phyloP scores from a whole-genome alignment of 768 basidiomycete species.

The Epithele typhae region DNA sequence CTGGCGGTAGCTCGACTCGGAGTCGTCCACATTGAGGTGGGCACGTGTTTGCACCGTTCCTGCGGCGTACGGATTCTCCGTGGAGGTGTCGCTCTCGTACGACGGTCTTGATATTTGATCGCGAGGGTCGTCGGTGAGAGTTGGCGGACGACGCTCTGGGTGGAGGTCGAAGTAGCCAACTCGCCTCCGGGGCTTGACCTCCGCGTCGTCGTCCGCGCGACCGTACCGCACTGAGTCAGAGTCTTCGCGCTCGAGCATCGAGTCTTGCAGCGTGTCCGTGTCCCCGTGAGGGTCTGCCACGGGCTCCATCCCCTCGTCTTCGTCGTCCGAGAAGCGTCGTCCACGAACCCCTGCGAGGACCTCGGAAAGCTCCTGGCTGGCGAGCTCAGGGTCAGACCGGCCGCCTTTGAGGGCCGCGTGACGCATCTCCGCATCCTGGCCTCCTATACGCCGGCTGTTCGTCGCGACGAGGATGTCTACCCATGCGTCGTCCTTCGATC shows the following conservation, averaged over 20 bases:
- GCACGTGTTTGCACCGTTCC: constrained; percentile 1
- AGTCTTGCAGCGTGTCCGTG: constrained; percentile 17
- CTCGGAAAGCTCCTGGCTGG: constrained; percentile 68
- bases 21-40: background rate
- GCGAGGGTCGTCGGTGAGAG: constrained; percentile 20
- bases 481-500: constrained; percentile 72
- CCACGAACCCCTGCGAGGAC: constrained; percentile 56
- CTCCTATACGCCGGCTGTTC: constrained; percentile 45
- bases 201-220: constrained; percentile 4
- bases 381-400: constrained; percentile 63
- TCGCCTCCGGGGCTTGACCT: background rate
- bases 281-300: constrained; percentile 18
- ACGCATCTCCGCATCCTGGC: constrained; percentile 47
- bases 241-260: constrained; percentile 12
- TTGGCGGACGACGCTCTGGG: constrained; percentile 56
- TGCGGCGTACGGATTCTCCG: constrained; percentile 10
- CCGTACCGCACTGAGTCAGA: constrained; percentile 10
- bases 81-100: constrained; percentile 18
- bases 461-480: constrained; percentile 79
- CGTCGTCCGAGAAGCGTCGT: constrained; percentile 38
- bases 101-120: constrained; percentile 15
- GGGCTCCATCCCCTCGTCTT: constrained; percentile 27
- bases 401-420: constrained; percentile 15
- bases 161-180: constrained; percentile 77
- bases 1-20: background rate